Evolutionary conservation across 1,284 basidiomycete genomes (phyloP), one percentile per base, ranked within the genome.

Genomic region (Naganishia liquefaciens): DNA sequence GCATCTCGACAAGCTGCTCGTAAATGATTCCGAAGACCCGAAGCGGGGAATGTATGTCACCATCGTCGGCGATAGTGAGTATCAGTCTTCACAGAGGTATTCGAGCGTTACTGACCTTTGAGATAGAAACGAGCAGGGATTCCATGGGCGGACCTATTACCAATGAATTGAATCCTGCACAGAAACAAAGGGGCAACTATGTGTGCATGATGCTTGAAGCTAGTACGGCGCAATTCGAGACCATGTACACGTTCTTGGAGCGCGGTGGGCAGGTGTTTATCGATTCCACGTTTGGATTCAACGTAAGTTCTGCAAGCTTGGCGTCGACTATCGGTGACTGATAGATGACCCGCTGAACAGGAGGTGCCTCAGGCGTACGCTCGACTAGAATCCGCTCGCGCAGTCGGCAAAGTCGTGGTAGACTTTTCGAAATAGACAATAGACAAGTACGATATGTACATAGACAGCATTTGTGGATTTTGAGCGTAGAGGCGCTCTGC

Each of bases 341-440:
- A 28, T 10, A 21, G 25, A 9, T 62, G 47, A 58, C 30, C 54
- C 43, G 25, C 21, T 46, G 42, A 17, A 27, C 44, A 72, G 63
- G 68, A 88, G 28, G 83, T 77, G 0, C 70, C 82, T 46, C 78
- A 84, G 67, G 88, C 87, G 3, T 90, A 87, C 68, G 84, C 85
- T 39, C 80, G 81, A 53, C 71, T 88, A n/a, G 79, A 84, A 78
- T 81, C 81, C 3, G 75, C 79, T 5, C 80, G 83, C 50, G 85
- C 86, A 2, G 83, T 78, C 17, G 88, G 88, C 0, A 89, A 89
- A 74, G 81, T 90, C 1, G 73, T 81, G 23, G 75, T 81, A 2
- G 63, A 74, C 17, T 64, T 75, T 15, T 64, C 60, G 40, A 40
- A 65, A 54, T 60, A 50, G 46, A 50, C 37, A 39, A 37, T 33